Evolutionary conservation across 306 rosid genomes (phyloP), one percentile per base, ranked within the genome.

Genomic region (Sechiopsis laciniata): DNA sequence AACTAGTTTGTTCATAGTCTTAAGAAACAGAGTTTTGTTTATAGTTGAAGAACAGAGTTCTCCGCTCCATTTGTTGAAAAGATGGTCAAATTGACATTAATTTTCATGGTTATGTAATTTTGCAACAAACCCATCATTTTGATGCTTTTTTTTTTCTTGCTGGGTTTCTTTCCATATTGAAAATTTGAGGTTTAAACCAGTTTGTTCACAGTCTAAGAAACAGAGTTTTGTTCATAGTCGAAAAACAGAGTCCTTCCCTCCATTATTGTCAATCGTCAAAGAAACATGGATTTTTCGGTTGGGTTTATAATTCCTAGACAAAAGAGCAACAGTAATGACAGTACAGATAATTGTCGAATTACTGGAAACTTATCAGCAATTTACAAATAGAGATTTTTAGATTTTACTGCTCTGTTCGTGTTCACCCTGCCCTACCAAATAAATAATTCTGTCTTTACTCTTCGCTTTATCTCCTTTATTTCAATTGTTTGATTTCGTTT

Each of bases 381-480:
- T 65, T 65, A 13, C 29, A 32, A 65, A 40, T 65, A 29, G 17
- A 51, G 71, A 19, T 42, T 40, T 60, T 65, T 42, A 65, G 71
- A 65, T 40, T 40, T 60, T 37, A 37, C 45, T 37, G 45, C 45
- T 37, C 40, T 35, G 40, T 35, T 35, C 40, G 29, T 26, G 29
- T 26, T 32, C 37, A 32, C 19, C 32, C 21, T 67, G 55, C 72
- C 56, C 72, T 70, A 71, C 61, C 75, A 32, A 71, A 71, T 24
- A 45, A 76, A 67, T 69, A 61, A 20, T 53, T 37, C 26, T 58
- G 80, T 69, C 84, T 70, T 75, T 75, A 55, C 77, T 76, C 84
- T 65, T 75, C 70, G 55, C 77, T 76, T 66, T 51, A 79, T 75
- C 79, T 80, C 73, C 78, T 75, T 74, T 61, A 79, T 58, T 50